phyloP scores from a whole-genome alignment of 2,329 filamentous ascomycete genomes.

The Aspergillus glaucus region DNA sequence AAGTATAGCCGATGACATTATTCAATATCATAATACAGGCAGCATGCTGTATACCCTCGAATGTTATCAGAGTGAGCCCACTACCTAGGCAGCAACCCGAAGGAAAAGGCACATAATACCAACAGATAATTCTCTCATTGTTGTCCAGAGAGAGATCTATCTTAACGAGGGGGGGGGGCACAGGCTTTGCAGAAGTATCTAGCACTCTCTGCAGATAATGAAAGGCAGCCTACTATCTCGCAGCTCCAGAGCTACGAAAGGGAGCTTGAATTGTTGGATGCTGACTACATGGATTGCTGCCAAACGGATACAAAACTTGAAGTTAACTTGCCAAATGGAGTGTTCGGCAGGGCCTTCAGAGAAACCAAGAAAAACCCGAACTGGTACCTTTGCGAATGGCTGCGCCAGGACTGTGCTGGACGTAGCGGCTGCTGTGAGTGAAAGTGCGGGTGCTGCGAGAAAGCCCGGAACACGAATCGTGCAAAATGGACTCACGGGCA shows the following conservation, averaged over 20 bases:
- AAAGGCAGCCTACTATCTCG: background rate
- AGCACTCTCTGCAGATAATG: background rate
- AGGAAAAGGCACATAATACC: too few relatives aligned
- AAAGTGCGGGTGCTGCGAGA: conserved; percentile 4
- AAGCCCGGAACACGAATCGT: background rate
- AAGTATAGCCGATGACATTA: too few relatives aligned
- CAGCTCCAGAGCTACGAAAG: background rate
- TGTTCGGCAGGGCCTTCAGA: background rate
- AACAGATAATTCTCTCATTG: too few relatives aligned
- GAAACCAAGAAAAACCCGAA: background rate
- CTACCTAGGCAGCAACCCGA: too few relatives aligned
- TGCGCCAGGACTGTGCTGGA: conserved; percentile 4
- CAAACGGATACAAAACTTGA: background rate
- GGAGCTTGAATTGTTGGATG: background rate
- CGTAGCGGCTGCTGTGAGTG: conserved; percentile 8
- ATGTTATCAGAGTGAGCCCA: too few relatives aligned
- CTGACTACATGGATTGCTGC: background rate
- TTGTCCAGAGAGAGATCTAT: background rate
- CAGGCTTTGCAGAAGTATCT: background rate
- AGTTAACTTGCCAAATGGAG: background rate
- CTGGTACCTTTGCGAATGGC: background rate
- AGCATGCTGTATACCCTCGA: too few relatives aligned
- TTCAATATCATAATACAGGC: too few relatives aligned
- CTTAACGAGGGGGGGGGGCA: background rate
- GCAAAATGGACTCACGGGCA: background rate